These are phyloP conservation scores for Malassezia sp. DNA, from an alignment of 1,284 basidiomycete species.

Conservation along the genomic window DNA sequence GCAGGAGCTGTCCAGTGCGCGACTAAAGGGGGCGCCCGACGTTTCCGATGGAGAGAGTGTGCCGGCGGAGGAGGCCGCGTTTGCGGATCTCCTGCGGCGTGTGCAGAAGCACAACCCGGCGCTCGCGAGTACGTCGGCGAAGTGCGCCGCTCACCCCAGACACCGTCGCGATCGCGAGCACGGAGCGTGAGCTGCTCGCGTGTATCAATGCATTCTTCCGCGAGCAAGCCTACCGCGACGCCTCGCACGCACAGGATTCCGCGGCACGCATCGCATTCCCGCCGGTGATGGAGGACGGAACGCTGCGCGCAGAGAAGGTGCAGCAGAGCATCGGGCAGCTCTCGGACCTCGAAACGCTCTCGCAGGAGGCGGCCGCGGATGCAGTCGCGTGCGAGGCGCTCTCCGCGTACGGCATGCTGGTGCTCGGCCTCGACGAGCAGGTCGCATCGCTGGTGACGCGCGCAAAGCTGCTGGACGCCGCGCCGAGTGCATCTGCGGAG, in stretches of 20 bases:
- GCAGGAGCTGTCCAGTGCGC: slow-evolving; percentile 35
- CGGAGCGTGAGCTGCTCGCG: slow-evolving; percentile 29
- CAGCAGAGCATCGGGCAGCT: slow-evolving; percentile 22
- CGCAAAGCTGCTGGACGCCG: not conserved
- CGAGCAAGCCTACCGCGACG: slow-evolving; percentile 25
- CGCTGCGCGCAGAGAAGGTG: slow-evolving; percentile 19
- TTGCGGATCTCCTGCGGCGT: slow-evolving; percentile 45
- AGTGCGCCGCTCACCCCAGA: slow-evolving; percentile 13
- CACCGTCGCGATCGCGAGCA: slow-evolving; percentile 17
- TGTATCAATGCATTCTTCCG: slow-evolving; percentile 19
- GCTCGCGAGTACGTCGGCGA: slow-evolving; percentile 19
- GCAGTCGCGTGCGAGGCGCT: slow-evolving; percentile 19
- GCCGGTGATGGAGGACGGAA: slow-evolving; percentile 20
- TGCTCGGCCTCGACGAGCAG: slow-evolving; percentile 35
- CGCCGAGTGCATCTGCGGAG: not conserved
- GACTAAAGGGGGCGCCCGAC: slow-evolving; percentile 18
- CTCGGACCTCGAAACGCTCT: not conserved
- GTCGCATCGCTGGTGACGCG: slow-evolving; percentile 26
- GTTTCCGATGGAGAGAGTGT: not conserved
- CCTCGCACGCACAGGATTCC: slow-evolving; percentile 24
- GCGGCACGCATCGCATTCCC: slow-evolving; percentile 26
- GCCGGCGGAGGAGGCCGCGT: slow-evolving; percentile 16
- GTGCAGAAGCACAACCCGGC: slow-evolving; percentile 46
- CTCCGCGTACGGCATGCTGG: slow-evolving; percentile 31
- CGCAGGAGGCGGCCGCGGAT: slow-evolving; percentile 12